Conservation (phyloP, 352 stramenopile genomes). For the Phytophthora kernoviae region DNA sequence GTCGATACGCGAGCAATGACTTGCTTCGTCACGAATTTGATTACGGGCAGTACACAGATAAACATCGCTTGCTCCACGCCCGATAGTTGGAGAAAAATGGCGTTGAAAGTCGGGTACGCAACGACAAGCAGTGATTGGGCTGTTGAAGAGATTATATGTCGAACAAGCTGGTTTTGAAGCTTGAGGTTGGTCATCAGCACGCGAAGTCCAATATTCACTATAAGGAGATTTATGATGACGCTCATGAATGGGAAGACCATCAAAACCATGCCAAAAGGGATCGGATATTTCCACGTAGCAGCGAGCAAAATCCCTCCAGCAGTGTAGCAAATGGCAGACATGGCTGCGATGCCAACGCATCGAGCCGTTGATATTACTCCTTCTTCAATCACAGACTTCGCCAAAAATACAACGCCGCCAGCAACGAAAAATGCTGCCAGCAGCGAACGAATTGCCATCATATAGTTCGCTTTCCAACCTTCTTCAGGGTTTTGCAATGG, state of each 20-base stretch:
- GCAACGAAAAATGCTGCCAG: constrained; percentile 15
- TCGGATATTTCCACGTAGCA: constrained; percentile 24
- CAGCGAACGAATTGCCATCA: constrained; percentile 18
- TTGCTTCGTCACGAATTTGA: constrained; percentile 39
- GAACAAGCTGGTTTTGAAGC: constrained; percentile 17
- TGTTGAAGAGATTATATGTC: constrained; percentile 11
- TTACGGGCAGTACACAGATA: constrained; percentile 18
- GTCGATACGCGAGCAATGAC: constrained; percentile 9
- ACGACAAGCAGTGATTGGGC: constrained; percentile 26
- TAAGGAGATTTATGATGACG: constrained; percentile 18
- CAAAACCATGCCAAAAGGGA: constrained; percentile 33
- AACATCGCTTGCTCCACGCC: constrained; percentile 19
- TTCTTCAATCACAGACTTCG: constrained; percentile 10
- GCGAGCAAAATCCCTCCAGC: constrained; percentile 12
- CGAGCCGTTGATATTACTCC: constrained; percentile 7
- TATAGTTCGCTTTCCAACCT: constrained; percentile 23
- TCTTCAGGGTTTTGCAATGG: constrained; percentile 9
- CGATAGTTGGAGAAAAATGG: constrained; percentile 18
- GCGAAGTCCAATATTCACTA: constrained; percentile 15
- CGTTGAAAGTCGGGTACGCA: constrained; percentile 31
- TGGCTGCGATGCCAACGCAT: constrained; percentile 6
- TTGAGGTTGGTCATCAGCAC: constrained; percentile 15
- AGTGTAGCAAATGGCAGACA: constrained; percentile 21
- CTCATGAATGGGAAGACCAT: constrained; percentile 20
- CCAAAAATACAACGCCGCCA: constrained; percentile 17